Evolutionary conservation across 768 basidiomycete species (phyloP), one percentile per base, ranked within the genome.

Genomic region (Kwoniella europaea): DNA sequence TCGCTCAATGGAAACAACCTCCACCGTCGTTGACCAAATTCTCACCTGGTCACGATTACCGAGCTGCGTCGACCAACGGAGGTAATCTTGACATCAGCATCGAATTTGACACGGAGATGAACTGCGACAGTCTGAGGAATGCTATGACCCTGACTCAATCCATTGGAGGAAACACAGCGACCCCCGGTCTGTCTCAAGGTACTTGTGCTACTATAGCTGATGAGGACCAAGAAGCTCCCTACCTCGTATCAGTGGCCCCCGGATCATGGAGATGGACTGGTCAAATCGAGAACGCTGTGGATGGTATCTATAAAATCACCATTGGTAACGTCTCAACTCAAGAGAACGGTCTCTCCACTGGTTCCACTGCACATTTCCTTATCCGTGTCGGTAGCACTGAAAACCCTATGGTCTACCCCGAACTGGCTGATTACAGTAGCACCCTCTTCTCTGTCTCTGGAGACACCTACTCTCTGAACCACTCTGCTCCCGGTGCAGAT

Each of bases 371-470:
- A 82, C 91, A 90, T 78, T 85, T 96, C 41, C 82, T 96, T 44
- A 74, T 96, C 67, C 89, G 94, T 75, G 94, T 94, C 83, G 94
- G 94, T 52, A 76, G 86, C 15, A 69, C 87, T 2, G 82, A 88
- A 76, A 96, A 97, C 78, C 87, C 91, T 20, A 90, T 97, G 86
- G 89, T 97, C n/a, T 94, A 91, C 87, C 92, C 92, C 0, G 86
- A 88, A 22, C 87, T 73, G 3, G 77, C 89, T 52, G 93, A 95
- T 79, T 95, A 93, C 81, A 90, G 91, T 81, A 86, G 83, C 20
- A 71, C 71, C 10, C 74, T 85, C 20, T 81, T 86, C 67, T 72
- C 86, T 18, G 85, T 87, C 63, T 86, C 88, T 10, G 85, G 88
- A 69, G 90, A 88, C 65, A 85, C 90, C 71, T 94, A 91, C 82